These are phyloP conservation scores for Penicillium thymicola DNA, from an alignment of 2,329 filamentous ascomycete species.

Conservation along the genomic window DNA sequence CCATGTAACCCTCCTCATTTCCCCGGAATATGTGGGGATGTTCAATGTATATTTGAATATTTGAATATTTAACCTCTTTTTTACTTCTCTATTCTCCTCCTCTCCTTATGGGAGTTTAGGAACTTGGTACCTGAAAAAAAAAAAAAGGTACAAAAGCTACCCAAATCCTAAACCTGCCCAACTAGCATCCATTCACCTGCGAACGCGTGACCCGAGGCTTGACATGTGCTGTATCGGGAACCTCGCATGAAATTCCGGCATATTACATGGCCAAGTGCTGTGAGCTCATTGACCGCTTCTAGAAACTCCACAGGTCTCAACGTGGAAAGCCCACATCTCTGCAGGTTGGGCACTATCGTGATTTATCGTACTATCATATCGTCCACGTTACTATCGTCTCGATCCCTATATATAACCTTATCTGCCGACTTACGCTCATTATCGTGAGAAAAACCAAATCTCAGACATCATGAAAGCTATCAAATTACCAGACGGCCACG, in stretches of 20 bases:
- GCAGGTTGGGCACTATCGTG: slow-evolving; percentile 3
- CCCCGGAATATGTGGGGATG: background rate
- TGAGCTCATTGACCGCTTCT: slow-evolving; percentile 4
- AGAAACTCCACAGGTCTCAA: background rate
- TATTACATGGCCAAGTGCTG: background rate
- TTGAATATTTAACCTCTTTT: background rate
- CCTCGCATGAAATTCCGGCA: background rate
- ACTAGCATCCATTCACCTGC: background rate
- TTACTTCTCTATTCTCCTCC: background rate
- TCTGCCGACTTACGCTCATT: background rate
- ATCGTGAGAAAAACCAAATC: slow-evolving; percentile 3
- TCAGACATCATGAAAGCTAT: slow-evolving; percentile 26
- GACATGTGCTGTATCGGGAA: background rate
- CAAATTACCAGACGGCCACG: slow-evolving; percentile 32
- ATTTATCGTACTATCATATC: background rate
- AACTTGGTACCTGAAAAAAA: background rate
- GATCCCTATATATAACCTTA: slow-evolving; percentile 2
- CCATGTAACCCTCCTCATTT: background rate
- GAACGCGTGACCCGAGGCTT: background rate
- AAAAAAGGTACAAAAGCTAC: background rate
- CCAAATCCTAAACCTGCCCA: slow-evolving; percentile 1
- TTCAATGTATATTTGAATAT: background rate
- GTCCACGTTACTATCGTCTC: background rate
- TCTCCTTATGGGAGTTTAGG: background rate
- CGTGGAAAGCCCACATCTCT: background rate